These are phyloP conservation scores for Hansenula lynferdii DNA, from an alignment of 1,139 yeast species.

Conservation along the genomic window DNA sequence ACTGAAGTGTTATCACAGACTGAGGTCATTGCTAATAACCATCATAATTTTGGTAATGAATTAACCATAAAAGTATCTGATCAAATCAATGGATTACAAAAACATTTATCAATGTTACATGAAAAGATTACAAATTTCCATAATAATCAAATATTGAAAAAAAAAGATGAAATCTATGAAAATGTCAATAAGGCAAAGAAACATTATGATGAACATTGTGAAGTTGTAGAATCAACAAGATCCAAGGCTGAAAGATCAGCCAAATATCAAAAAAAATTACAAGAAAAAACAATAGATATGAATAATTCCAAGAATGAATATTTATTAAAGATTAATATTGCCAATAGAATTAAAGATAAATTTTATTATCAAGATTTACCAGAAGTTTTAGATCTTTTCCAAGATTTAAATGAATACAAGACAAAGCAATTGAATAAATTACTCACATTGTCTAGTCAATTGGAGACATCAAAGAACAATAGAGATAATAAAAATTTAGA, in stretches of 20 bases:
- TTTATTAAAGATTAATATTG: slow-evolving; percentile 72
- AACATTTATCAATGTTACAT: slow-evolving; percentile 49
- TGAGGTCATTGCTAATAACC: slow-evolving; percentile 72
- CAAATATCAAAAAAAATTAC: slow-evolving; percentile 51
- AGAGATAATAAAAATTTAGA: slow-evolving; percentile 49
- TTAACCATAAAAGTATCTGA: slow-evolving; percentile 57
- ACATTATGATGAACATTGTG: slow-evolving; percentile 75
- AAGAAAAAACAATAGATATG: slow-evolving; percentile 75
- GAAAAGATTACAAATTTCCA: slow-evolving; percentile 49
- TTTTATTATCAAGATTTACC: slow-evolving; percentile 93
- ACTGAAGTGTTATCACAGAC: slow-evolving; percentile 83
- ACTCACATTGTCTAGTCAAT: slow-evolving; percentile 54
- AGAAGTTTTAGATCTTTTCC: slow-evolving; percentile 80
- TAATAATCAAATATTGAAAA: slow-evolving; percentile 52
- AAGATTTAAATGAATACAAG: slow-evolving; percentile 78
- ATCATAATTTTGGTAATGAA: slow-evolving; percentile 55
- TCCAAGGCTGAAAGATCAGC: slow-evolving; percentile 61
- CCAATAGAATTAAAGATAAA: slow-evolving; percentile 89
- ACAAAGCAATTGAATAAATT: slow-evolving; percentile 69
- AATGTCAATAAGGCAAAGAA: slow-evolving; percentile 69
- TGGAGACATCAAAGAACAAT: slow-evolving; percentile 58
- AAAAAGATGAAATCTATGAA: slow-evolving; percentile 57
- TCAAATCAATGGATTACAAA: slow-evolving; percentile 51
- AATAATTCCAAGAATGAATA: slow-evolving; percentile 80
- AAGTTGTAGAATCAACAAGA: slow-evolving; percentile 75